A percentile compares a stretch with the other conserved stretches of the same genome.
Conservation (phyloP, 305 asterid species). For the Fraxinus sp. region DNA sequence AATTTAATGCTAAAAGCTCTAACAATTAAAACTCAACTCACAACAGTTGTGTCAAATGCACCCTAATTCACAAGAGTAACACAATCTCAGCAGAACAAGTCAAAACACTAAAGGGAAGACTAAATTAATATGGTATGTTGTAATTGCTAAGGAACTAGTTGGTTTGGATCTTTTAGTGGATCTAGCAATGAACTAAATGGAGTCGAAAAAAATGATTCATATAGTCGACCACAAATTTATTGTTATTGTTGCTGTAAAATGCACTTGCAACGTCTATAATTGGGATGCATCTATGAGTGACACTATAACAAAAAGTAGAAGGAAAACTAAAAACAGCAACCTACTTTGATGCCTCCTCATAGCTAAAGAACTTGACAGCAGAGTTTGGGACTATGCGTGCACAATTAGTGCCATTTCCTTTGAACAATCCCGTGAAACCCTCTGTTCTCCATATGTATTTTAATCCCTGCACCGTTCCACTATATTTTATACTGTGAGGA, state of each 20-base stretch:
- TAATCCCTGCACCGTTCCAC: slow-evolving; percentile 85
- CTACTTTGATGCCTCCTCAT: slow-evolving; percentile 95
- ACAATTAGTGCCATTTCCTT: slow-evolving; percentile 92
- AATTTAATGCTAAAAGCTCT: neutral
- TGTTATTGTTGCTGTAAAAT: neutral
- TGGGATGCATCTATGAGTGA: neutral
- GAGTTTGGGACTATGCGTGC: slow-evolving; percentile 91
- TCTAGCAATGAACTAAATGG: neutral
- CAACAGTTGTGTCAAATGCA: neutral
- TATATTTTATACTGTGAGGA: slow-evolving; percentile 80
- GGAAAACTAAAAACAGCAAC: neutral
- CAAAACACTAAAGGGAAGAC: neutral
- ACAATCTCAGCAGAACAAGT: neutral
- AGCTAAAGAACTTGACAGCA: slow-evolving; percentile 92
- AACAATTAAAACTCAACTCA: neutral
- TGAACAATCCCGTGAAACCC: slow-evolving; percentile 80
- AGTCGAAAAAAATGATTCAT: neutral
- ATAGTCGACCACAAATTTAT: neutral
- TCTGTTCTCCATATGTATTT: slow-evolving; percentile 86
- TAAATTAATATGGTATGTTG: neutral
- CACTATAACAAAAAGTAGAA: neutral
- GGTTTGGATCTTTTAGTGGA: neutral
- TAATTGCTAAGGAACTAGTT: neutral
- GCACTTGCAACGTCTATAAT: neutral
- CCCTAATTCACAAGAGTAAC: neutral